Evolutionary conservation across 1,284 basidiomycete genomes (phyloP).

Genomic region (Tilletia walkeri): DNA sequence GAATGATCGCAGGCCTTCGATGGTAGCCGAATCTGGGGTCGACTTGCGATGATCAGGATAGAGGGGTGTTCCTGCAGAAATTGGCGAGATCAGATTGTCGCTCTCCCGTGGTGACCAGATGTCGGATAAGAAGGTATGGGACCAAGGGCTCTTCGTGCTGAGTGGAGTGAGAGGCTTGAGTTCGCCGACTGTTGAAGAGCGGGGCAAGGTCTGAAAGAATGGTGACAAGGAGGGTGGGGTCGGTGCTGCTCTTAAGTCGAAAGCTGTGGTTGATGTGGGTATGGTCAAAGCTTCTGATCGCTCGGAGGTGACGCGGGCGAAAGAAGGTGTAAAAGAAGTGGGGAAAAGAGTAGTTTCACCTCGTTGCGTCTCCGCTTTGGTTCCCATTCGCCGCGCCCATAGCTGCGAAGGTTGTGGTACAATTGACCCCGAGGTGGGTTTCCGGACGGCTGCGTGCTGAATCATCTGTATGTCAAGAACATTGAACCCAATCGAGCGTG

Average conservation of each 20-base stretch:
- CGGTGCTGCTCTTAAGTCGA: background rate
- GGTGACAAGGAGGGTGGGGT: background rate
- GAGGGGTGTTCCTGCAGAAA: background rate
- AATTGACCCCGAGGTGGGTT: background rate
- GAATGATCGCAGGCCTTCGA: background rate
- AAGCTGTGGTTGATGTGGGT: background rate
- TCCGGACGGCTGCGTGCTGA: background rate
- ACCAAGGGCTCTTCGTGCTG: background rate
- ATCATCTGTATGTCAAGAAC: background rate
- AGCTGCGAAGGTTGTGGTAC: constrained; percentile 4
- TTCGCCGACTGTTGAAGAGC: background rate
- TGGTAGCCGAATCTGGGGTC: background rate
- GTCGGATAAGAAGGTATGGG: background rate
- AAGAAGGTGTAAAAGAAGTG: background rate
- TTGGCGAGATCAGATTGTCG: constrained; percentile 1
- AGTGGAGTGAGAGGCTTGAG: constrained; percentile 1
- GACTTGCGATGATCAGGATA: background rate
- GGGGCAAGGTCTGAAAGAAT: background rate
- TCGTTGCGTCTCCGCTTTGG: background rate
- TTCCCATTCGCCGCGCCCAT: constrained; percentile 11
- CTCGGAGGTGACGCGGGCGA: background rate
- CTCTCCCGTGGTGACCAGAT: constrained; percentile 5
- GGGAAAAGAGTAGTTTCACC: background rate
- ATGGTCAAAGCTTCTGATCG: background rate
- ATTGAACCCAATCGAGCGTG: background rate